phyloP scores from a whole-genome alignment of 2,329 filamentous ascomycete genomes.

The Podosphaera xanthii region DNA sequence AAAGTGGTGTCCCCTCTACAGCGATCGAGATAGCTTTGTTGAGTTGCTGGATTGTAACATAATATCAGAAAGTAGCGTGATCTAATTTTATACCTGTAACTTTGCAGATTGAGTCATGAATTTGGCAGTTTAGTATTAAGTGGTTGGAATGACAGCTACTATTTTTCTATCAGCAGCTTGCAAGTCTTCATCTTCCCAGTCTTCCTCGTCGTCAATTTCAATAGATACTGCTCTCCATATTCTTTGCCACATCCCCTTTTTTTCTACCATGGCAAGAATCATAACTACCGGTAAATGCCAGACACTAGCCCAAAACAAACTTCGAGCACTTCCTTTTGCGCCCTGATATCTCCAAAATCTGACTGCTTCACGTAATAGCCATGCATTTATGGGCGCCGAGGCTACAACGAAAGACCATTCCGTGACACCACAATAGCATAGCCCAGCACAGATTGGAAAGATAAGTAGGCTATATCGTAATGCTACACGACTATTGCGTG shows the following conservation, averaged over 20 bases:
- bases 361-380: conserved; percentile 62
- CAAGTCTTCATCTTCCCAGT: conserved; percentile 30
- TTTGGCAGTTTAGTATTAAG: too few species aligned
- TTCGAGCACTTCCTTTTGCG: conserved; percentile 55
- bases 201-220: conserved; percentile 26
- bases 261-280: conserved; percentile 75
- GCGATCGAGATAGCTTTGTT: too few species aligned
- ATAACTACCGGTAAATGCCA: conserved; percentile 85
- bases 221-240: conserved; percentile 51
- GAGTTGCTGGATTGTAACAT: too few species aligned
- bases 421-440: conserved; percentile 62
- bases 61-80: too few species aligned
- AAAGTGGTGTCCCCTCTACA: too few species aligned
- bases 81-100: too few species aligned
- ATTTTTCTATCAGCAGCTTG: conserved; percentile 16
- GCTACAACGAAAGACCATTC: conserved; percentile 68
- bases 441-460: conserved; percentile 61
- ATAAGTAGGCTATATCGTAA: conserved; percentile 69
- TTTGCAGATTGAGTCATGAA: too few species aligned
- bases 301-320: conserved; percentile 90
- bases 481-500: conserved; percentile 66
- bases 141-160: conserved; percentile 3
- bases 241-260: conserved; percentile 75
- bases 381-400: conserved; percentile 61
- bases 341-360: conserved; percentile 63